These are phyloP conservation scores for Colletotrichum godetiae DNA, from an alignment of 2,329 filamentous ascomycete species.

Conservation along the genomic window DNA sequence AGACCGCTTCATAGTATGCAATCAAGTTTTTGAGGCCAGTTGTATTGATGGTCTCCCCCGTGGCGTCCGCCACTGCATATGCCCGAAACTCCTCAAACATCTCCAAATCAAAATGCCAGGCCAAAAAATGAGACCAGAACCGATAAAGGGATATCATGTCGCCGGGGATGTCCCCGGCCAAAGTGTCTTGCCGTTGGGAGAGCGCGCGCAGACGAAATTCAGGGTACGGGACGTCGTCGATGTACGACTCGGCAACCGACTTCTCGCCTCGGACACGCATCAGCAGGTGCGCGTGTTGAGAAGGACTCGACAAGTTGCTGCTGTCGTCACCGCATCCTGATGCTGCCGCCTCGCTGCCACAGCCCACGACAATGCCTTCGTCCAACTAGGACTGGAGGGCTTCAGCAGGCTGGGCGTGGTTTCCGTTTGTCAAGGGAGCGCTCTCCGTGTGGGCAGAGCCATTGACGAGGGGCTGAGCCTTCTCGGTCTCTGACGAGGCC, in stretches of 20 bases:
- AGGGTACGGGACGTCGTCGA: slow-evolving; percentile 40
- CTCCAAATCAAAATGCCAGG: slow-evolving; percentile 77
- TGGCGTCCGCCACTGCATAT: slow-evolving; percentile 73
- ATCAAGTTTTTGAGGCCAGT: slow-evolving; percentile 72
- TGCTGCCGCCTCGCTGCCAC: slow-evolving; percentile 11
- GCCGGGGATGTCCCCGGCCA: slow-evolving; percentile 54
- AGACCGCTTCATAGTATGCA: slow-evolving; percentile 65
- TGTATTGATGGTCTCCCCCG: slow-evolving; percentile 53
- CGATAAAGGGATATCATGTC: slow-evolving; percentile 77
- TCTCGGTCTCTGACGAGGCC: background rate
- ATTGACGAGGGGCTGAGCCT: slow-evolving; percentile 26
- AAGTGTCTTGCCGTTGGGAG: slow-evolving; percentile 47
- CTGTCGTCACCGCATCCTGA: slow-evolving; percentile 1
- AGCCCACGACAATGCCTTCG: slow-evolving; percentile 24
- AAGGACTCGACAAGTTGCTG: slow-evolving; percentile 22
- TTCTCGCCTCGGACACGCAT: slow-evolving; percentile 18
- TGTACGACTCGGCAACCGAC: slow-evolving; percentile 10
- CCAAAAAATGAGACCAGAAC: slow-evolving; percentile 80
- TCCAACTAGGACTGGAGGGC: slow-evolving; percentile 37
- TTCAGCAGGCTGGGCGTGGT: slow-evolving; percentile 38
- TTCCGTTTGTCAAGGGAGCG: slow-evolving; percentile 42
- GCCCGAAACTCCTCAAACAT: slow-evolving; percentile 82
- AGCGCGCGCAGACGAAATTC: slow-evolving; percentile 54
- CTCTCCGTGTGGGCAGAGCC: slow-evolving; percentile 39
- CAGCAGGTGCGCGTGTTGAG: slow-evolving; percentile 28